Base-by-base conservation (phyloP, 2,329 filamentous ascomycete species). In the Hypoxylon sp. region DNA sequence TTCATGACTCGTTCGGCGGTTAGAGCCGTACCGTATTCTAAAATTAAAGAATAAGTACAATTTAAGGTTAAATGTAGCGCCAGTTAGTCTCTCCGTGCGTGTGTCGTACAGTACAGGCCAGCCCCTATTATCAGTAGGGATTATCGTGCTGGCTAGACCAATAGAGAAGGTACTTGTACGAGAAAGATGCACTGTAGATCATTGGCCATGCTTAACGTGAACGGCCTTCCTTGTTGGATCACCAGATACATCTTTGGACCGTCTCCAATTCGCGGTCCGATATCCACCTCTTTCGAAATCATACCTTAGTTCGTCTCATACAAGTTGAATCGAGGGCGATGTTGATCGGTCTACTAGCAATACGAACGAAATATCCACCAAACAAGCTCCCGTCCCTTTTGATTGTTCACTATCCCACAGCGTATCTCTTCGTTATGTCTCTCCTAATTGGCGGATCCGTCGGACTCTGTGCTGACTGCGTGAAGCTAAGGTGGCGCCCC, bases 11-110 rank as follows among this genome's bases (percentile, higher is more conserved):
- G 17, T 11, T 19, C 17, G 20, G 17, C 39, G 32, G 32, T 34
- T 34, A 34, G 15, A 15, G 32, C 32, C 32, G 32, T 34, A 34
- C 48, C 56, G 57, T 55, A 65, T 65, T 58, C 46, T 55, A 58
- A 62, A 58, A 65, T 64, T 55, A 64, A 61, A 39, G 51, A n/a
- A n/a, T n/a, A n/a, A n/a, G n/a, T n/a, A n/a, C n/a, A n/a, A n/a
- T 34, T 15, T 11, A 15, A 20, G 2, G n/a, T 26, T 46, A 20
- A 20, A 7, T n/a, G 32, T 34, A 13, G 32, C 4, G 32, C 11
- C 11, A 34, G 6, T 34, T 32, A 32, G 8, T 3, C 15, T 13
- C 32, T 34, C 32, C 32, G 32, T 34, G 32, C 32, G 13, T 34
- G 10, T 4, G 10, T 15, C 15, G 32, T 34, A 34, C 32, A 34